Base-by-base conservation (phyloP, 2,329 filamentous ascomycete genomes). In the Emergomyces africanus region DNA sequence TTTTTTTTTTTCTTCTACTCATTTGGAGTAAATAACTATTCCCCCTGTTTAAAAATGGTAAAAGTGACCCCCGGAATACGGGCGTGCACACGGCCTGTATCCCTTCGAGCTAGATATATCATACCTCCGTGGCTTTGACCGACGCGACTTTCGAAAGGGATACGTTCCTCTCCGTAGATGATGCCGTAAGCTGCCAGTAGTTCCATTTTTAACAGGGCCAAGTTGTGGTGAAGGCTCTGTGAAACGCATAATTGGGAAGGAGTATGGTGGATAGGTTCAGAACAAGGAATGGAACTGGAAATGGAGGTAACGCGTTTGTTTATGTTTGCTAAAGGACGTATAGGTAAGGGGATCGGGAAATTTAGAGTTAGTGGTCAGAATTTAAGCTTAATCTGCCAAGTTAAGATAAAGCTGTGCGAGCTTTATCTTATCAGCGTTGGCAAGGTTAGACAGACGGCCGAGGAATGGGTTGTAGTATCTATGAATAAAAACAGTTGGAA, bases 41-140 rank as follows among this genome's bases (percentile, higher is more conserved):
- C 30, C 30, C 3, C 30, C 30, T 6, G 6, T 30, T 6, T 30
- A 30, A 30, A 30, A 6, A 30, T 3, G 30, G 30, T 3, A 6
- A 30, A 6, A 30, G 6, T 6, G 3, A 30, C 3, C 30, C 30
- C 30, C 30, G 3, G 30, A 30, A 30, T 30, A 30, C 30, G 30
- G 30, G 30, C 30, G 3, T 30, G 30, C 6, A 30, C 42, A 46
- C 10, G 23, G 44, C 10, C 12, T 28, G 44, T 48, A 25, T 48
- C 25, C 4, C 23, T 33, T 10, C 1, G 5, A 20, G 33, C 23
- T 46, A 53, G 33, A 44, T 57, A 51, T 48, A 51, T 15, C 61
- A 57, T 41, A 66, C 65, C 65, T 64, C 57, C 65, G 60, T 30
- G 65, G 65, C 46, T 67, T 67, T n/a, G 60, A 62, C 33, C 65